These are phyloP conservation scores for Aspergillus ibericus DNA, from an alignment of 2,329 filamentous ascomycete genomes.

Conservation along the genomic window DNA sequence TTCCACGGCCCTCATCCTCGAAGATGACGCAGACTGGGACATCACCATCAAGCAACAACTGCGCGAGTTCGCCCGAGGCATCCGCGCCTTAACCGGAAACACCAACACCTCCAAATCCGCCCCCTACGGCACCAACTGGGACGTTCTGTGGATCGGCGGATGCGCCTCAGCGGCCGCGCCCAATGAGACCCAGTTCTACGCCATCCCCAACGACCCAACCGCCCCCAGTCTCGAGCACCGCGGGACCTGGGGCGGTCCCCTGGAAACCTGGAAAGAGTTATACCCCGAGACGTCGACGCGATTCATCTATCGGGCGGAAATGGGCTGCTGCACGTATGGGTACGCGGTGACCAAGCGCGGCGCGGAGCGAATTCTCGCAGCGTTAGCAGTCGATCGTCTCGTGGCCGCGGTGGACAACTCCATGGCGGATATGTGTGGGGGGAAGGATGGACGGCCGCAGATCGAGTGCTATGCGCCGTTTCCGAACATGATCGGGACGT, in stretches of 20 bases:
- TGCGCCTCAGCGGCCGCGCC: constrained; percentile 39
- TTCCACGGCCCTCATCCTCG: constrained; percentile 53
- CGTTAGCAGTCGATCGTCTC: constrained; percentile 28
- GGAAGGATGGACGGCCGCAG: constrained; percentile 28
- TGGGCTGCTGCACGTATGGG: constrained; percentile 37
- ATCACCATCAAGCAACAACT: constrained; percentile 53
- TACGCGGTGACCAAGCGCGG: constrained; percentile 42
- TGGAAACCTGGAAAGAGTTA: constrained; percentile 19
- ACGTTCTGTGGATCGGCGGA: constrained; percentile 54
- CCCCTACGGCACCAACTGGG: constrained; percentile 56
- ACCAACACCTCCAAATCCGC: constrained; percentile 30
- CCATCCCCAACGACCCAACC: constrained; percentile 34
- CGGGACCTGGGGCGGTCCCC: constrained; percentile 22
- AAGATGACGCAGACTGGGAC: constrained; percentile 62
- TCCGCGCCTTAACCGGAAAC: constrained; percentile 32
- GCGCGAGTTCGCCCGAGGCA: constrained; percentile 34
- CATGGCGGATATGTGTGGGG: constrained; percentile 51
- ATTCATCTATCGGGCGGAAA: constrained; percentile 34
- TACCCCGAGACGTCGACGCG: constrained; percentile 36
- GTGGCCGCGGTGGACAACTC: constrained; percentile 44
- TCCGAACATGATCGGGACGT: constrained; percentile 51
- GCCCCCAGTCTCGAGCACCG: constrained; percentile 20
- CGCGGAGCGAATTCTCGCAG: constrained; percentile 38
- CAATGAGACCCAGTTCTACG: constrained; percentile 30
- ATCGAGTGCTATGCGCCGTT: constrained; percentile 42